These are phyloP conservation scores for Eucalyptus sideroxylon DNA, from an alignment of 345 rosid species.

Conservation along the genomic window DNA sequence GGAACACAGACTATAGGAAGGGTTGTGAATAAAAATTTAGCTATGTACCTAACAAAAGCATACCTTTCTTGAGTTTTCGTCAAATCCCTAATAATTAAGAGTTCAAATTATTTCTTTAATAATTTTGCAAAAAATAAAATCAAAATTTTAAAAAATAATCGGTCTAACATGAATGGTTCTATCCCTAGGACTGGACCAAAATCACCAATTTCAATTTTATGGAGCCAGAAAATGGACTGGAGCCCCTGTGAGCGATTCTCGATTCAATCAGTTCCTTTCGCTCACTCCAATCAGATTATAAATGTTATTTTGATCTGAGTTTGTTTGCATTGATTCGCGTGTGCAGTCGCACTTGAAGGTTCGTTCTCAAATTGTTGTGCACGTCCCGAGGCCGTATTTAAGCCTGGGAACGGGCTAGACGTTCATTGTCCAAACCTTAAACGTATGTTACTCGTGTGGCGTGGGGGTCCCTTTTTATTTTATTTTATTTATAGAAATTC, in stretches of 20 bases:
- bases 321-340: neutral
- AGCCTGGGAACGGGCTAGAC: neutral
- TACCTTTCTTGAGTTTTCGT: no score
- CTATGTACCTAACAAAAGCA: no score
- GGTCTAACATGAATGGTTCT: no score
- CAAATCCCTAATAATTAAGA: no score
- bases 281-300: neutral
- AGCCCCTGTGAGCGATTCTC: fast-evolving
- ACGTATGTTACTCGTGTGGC: neutral
- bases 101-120: no score
- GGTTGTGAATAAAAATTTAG: no score
- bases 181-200: fast-evolving
- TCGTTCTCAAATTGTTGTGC: neutral
- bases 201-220: no score
- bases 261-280: fast-evolving
- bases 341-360: neutral
- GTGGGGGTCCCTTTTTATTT: neutral
- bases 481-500: neutral
- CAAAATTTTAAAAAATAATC: no score
- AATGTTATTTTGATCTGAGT: neutral
- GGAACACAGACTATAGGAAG: fast-evolving
- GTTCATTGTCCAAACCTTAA: neutral
- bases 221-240: fast-evolving
- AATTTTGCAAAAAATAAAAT: no score
- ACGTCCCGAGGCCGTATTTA: neutral